Evolutionary conservation across 805 yeast genomes (phyloP).

Genomic region (Sugiyamaella marilandica): DNA sequence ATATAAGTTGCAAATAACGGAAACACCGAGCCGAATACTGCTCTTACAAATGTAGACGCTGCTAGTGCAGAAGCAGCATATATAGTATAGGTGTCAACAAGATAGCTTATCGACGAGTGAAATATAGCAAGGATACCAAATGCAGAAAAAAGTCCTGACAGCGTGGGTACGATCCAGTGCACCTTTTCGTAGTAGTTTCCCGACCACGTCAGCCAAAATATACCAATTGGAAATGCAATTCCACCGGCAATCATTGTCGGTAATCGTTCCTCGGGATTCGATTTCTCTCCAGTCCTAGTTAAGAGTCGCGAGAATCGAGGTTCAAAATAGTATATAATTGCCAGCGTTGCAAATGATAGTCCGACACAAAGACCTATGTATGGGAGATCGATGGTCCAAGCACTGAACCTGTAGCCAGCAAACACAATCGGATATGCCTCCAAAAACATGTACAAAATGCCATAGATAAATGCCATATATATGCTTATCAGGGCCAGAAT

Average conservation of each 20-base stretch:
- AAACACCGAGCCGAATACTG: constrained; percentile 63
- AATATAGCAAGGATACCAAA: constrained; percentile 65
- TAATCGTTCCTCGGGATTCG: constrained; percentile 76
- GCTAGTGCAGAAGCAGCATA: constrained; percentile 79
- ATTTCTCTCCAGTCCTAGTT: constrained; percentile 47
- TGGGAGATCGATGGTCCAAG: constrained; percentile 71
- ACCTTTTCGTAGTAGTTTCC: constrained; percentile 66
- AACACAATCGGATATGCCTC: constrained; percentile 76
- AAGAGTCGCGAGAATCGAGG: constrained; percentile 45
- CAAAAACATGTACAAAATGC: constrained; percentile 66
- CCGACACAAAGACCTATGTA: constrained; percentile 75
- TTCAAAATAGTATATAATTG: constrained; percentile 51
- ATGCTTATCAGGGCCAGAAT: constrained; percentile 62
- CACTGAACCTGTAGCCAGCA: constrained; percentile 52
- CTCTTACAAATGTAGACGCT: constrained; percentile 66
- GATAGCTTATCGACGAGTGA: constrained; percentile 63
- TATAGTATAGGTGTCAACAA: constrained; percentile 63
- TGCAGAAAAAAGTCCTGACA: constrained; percentile 60
- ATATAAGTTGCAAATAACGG: constrained; percentile 68
- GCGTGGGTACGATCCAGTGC: constrained; percentile 80
- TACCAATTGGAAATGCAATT: constrained; percentile 66
- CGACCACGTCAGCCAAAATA: constrained; percentile 85
- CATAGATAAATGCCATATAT: constrained; percentile 76
- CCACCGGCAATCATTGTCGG: constrained; percentile 73
- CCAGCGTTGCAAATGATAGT: constrained; percentile 50